Evolutionary conservation across 1,139 yeast genomes (phyloP).

Genomic region (Geotrichum candidum): DNA sequence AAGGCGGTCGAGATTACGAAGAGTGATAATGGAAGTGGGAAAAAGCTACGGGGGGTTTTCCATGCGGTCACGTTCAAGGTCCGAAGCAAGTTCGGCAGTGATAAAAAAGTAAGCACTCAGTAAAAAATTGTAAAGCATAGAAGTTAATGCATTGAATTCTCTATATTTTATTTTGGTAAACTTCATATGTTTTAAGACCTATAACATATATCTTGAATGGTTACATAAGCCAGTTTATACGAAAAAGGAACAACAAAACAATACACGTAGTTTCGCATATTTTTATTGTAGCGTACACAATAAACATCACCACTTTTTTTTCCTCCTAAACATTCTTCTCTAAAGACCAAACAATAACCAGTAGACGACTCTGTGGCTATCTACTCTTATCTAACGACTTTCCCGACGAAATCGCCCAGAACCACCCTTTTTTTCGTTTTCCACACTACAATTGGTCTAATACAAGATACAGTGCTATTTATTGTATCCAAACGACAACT

Average conservation of each 20-base stretch:
- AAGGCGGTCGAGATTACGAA: background rate
- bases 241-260: background rate
- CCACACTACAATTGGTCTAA: background rate
- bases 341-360: background rate
- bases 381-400: background rate
- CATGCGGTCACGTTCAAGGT: slow-evolving; percentile 6
- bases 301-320: background rate
- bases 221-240: background rate
- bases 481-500: background rate
- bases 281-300: background rate
- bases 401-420: background rate
- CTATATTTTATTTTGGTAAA: background rate
- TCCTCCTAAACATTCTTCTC: background rate
- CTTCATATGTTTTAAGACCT: background rate
- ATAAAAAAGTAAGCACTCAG: background rate
- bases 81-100: background rate
- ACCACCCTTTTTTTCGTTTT: background rate
- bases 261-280: background rate
- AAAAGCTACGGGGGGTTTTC: slow-evolving; percentile 9
- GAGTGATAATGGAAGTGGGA: background rate
- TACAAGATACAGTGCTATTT: background rate
- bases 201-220: background rate
- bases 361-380: background rate
- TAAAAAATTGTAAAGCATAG: background rate
- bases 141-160: background rate